These are phyloP conservation scores for Alternaria hordeiaustralica DNA, from an alignment of 2,329 filamentous ascomycete genomes.

Conservation along the genomic window DNA sequence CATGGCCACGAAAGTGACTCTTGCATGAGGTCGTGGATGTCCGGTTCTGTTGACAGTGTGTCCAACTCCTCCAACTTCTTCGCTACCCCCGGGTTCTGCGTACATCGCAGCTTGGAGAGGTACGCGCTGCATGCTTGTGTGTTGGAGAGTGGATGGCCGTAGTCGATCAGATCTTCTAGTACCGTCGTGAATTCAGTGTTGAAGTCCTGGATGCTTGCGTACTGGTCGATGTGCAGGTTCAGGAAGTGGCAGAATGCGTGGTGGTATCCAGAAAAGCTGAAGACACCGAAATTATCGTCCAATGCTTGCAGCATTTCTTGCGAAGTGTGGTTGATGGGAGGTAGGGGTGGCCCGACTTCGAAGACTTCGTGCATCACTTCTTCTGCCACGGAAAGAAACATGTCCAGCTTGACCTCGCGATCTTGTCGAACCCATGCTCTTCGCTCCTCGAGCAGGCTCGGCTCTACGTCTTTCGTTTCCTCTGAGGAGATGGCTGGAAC, in stretches of 20 bases:
- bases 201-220: conserved; percentile 40
- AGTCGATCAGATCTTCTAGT: conserved; percentile 43
- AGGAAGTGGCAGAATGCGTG: conserved; percentile 48
- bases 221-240: conserved; percentile 47
- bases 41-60: conserved; percentile 22
- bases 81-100: conserved; percentile 46
- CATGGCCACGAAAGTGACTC: conserved; percentile 42
- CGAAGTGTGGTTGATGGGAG: conserved; percentile 40
- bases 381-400: conserved; percentile 46
- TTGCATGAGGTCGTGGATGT: conserved; percentile 37
- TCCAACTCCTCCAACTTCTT: conserved; percentile 44
- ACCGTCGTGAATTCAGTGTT: conserved; percentile 42
- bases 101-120: conserved; percentile 47
- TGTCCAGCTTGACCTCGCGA: conserved; percentile 45
- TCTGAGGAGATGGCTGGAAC: conserved; percentile 23
- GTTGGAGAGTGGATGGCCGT: conserved; percentile 43
- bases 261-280: conserved; percentile 46
- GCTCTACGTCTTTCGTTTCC: conserved; percentile 31
- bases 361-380: conserved; percentile 48
- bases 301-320: conserved; percentile 42
- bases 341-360: conserved; percentile 43
- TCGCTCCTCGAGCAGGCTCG: conserved; percentile 42
- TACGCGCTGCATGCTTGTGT: conserved; percentile 47
- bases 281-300: conserved; percentile 34
- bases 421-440: conserved; percentile 45